These are phyloP conservation scores for Rubia tinctorum DNA, from an alignment of 305 asterid genomes.

Conservation along the genomic window DNA sequence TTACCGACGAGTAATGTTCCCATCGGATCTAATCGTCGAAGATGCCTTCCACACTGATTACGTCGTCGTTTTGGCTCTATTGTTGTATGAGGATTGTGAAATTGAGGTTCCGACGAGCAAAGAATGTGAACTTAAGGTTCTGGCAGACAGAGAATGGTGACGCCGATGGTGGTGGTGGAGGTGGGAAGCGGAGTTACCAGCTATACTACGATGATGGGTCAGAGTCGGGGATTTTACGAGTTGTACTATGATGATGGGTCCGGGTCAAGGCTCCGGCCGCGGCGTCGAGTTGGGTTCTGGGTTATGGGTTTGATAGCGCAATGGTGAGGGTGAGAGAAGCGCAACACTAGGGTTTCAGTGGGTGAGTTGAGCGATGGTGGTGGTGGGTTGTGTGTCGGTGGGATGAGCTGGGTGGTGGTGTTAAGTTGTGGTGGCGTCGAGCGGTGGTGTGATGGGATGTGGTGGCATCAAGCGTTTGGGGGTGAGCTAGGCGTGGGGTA, in stretches of 20 bases:
- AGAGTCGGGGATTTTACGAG: too few species aligned
- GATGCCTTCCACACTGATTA: constrained; percentile 1
- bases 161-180: constrained; percentile 18
- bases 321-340: constrained; percentile 43
- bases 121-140: too few species aligned
- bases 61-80: constrained; percentile 59
- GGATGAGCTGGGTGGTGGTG: too few species aligned
- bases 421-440: too few species aligned
- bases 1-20: background rate
- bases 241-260: constrained; percentile 61
- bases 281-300: constrained; percentile 41
- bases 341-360: constrained; percentile 53
- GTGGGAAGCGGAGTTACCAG: constrained; percentile 41
- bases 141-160: constrained; percentile 30
- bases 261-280: constrained; percentile 60
- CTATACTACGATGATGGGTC: too few species aligned
- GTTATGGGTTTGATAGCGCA: constrained; percentile 62
- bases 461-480: too few species aligned
- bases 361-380: constrained; percentile 27
- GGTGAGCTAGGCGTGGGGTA: too few species aligned
- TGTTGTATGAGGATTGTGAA: constrained; percentile 45
- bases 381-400: too few species aligned
- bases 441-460: too few species aligned
- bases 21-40: background rate
- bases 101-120: constrained; percentile 29